Base-by-base conservation (phyloP, 805 yeast genomes). In the Lachancea cidri region DNA sequence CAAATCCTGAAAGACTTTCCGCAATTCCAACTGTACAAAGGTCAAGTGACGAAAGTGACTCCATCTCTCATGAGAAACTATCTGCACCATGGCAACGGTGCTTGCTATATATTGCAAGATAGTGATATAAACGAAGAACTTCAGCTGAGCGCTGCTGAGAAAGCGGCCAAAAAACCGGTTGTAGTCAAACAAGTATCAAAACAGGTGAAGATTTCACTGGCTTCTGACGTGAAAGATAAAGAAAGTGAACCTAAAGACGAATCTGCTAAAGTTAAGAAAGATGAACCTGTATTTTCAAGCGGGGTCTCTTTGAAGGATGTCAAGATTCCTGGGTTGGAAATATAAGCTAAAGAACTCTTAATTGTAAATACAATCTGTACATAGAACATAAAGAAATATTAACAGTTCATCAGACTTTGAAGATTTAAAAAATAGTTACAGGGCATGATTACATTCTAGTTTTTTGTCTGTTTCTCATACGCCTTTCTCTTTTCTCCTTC, bases 51-150 rank as follows among this genome's bases (percentile, higher is more conserved):
- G 20, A 68, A 74, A 27, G 96, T 88, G 15, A 73, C 77, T 47
- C 88, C 95, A 22, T 84, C 87, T 17, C 70, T 76, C 47, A 88
- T 88, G 96, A 77, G 91, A 57, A 86, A 85, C 64, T 76, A 67
- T 52, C 72, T 88, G 42, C 86, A 86, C 53, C 76, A 77, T 33
- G 54, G 68, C 45, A 81, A 85, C 53, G 84, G 86, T 34, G 96
- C 96, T 3, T 73, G 77, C 15, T 88, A 86, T 55, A 71, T 86
- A 17, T 58, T 72, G 19, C 30, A 49, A 32, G 65, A 50, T 13
- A 22, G 35, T 14, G 62, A 59, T 42, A 46, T 61, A 11, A 54
- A 60, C 41, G 17, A 24, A 11, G 36, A 33, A 15, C 30, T 38
- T 14, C 36, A 29, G 14, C 35, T 31, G 9, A 11, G 30, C 16